These are phyloP conservation scores for Saccharomycopsis oosterbeekiorum DNA, from an alignment of 805 yeast genomes.

Conservation along the genomic window DNA sequence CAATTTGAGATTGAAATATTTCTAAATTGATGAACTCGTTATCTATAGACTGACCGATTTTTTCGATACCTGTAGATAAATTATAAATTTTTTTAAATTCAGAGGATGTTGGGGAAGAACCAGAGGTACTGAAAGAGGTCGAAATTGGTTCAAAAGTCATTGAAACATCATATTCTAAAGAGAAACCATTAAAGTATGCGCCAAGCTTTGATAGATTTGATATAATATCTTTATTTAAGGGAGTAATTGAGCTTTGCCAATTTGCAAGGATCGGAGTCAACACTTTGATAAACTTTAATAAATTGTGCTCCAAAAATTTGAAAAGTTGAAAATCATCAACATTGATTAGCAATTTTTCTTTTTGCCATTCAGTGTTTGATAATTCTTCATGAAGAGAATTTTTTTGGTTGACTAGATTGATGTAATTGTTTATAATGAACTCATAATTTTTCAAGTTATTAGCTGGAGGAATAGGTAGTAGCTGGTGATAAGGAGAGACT, in stretches of 20 bases:
- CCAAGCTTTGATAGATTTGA: constrained; percentile 71
- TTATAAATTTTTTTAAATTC: constrained; percentile 36
- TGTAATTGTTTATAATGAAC: constrained; percentile 10
- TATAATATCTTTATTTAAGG: constrained; percentile 42
- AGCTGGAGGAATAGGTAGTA: constrained; percentile 13
- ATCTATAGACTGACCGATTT: constrained; percentile 81
- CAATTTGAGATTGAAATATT: constrained; percentile 29
- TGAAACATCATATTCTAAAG: constrained; percentile 34
- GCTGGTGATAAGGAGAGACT: constrained; percentile 17
- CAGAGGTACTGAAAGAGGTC: background rate
- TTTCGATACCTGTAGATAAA: constrained; percentile 58
- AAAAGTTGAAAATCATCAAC: constrained; percentile 17
- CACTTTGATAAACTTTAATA: constrained; percentile 1
- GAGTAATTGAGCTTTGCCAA: constrained; percentile 20
- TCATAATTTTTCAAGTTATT: constrained; percentile 12
- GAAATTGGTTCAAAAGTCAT: constrained; percentile 18
- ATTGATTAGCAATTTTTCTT: constrained; percentile 14
- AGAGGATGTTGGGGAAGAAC: background rate
- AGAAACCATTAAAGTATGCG: constrained; percentile 51
- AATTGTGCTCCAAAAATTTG: constrained; percentile 11
- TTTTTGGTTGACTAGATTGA: constrained; percentile 6
- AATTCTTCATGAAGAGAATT: constrained; percentile 9
- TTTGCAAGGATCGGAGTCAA: constrained; percentile 13
- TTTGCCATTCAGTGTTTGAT: background rate
- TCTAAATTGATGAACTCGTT: constrained; percentile 47